Conservation (phyloP, 495 filamentous ascomycete genomes). For the Neurospora intermedia region DNA sequence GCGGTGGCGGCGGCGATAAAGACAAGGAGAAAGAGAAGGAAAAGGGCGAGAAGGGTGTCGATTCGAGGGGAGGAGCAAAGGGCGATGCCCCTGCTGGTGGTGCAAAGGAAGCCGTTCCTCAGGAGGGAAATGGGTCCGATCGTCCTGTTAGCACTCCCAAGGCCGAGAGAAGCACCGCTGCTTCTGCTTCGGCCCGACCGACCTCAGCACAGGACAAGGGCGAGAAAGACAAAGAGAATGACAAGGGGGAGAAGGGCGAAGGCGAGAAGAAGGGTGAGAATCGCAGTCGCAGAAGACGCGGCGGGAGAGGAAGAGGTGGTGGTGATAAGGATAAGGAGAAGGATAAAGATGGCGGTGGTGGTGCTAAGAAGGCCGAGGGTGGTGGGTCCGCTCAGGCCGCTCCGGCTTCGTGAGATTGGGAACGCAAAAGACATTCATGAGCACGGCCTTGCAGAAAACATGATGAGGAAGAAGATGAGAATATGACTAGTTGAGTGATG, state of each 20-base stretch:
- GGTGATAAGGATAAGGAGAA: constrained; percentile 6
- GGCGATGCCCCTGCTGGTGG: neutral
- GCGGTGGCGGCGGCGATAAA: constrained; percentile 4
- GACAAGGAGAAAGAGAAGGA: constrained; percentile 4
- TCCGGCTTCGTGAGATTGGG: neutral
- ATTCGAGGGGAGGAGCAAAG: constrained; percentile 1
- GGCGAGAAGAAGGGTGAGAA: constrained; percentile 3
- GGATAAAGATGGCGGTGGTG: constrained; percentile 4
- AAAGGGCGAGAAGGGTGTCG: constrained; percentile 6
- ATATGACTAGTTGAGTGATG: neutral
- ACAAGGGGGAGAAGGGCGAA: neutral
- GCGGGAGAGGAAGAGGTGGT: constrained; percentile 8
- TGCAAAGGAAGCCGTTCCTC: neutral
- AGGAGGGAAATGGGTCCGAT: neutral
- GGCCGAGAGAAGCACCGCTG: neutral
- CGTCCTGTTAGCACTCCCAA: neutral
- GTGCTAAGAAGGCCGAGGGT: neutral
- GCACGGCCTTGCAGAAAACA: neutral
- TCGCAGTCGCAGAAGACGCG: constrained; percentile 14
- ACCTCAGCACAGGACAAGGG: neutral
- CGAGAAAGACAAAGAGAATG: neutral
- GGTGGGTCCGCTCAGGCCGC: neutral
- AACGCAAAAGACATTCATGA: neutral
- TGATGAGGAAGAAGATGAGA: neutral
- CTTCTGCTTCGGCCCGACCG: neutral